Conservation (phyloP, 768 basidiomycete species). For the Stropharia rugosoannulata region DNA sequence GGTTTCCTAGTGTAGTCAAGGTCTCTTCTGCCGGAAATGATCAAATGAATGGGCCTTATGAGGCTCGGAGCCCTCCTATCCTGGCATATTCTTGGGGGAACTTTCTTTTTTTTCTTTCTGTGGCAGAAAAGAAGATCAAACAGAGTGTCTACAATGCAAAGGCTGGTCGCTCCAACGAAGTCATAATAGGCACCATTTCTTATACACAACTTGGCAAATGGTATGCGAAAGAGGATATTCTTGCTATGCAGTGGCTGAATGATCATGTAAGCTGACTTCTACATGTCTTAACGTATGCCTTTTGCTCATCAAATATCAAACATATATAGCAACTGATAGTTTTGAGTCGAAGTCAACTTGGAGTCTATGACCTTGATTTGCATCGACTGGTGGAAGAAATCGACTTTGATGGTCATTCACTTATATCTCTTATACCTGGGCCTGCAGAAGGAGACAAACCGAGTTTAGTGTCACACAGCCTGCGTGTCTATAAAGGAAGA, state of each 20-base stretch:
- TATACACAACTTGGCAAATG: slow-evolving; percentile 63
- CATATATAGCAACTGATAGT: slow-evolving; percentile 62
- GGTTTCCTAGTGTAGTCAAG: slow-evolving; percentile 68
- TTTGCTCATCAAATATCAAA: slow-evolving; percentile 7
- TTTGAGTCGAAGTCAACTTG: slow-evolving; percentile 55
- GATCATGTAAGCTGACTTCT: slow-evolving; percentile 65
- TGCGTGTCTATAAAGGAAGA: slow-evolving; percentile 86
- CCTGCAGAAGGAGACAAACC: slow-evolving; percentile 39
- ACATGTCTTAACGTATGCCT: background rate
- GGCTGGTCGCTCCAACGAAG: slow-evolving; percentile 55
- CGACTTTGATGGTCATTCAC: slow-evolving; percentile 51
- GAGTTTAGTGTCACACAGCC: slow-evolving; percentile 60
- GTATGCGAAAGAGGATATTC: slow-evolving; percentile 58
- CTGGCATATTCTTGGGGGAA: slow-evolving; percentile 88
- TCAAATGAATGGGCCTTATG: background rate
- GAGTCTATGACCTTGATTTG: slow-evolving; percentile 66
- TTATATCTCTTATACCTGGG: slow-evolving; percentile 39
- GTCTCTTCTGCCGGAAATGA: slow-evolving; percentile 14
- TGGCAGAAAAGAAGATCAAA: slow-evolving; percentile 58
- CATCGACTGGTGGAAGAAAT: slow-evolving; percentile 62
- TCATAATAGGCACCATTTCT: slow-evolving; percentile 64
- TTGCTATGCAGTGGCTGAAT: slow-evolving; percentile 88
- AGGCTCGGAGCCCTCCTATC: slow-evolving; percentile 48
- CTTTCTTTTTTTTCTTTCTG: slow-evolving; percentile 59
- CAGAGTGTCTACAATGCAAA: slow-evolving; percentile 51